Conservation (phyloP, 2,329 filamentous ascomycete species). For the Aspergillus bombycis region DNA sequence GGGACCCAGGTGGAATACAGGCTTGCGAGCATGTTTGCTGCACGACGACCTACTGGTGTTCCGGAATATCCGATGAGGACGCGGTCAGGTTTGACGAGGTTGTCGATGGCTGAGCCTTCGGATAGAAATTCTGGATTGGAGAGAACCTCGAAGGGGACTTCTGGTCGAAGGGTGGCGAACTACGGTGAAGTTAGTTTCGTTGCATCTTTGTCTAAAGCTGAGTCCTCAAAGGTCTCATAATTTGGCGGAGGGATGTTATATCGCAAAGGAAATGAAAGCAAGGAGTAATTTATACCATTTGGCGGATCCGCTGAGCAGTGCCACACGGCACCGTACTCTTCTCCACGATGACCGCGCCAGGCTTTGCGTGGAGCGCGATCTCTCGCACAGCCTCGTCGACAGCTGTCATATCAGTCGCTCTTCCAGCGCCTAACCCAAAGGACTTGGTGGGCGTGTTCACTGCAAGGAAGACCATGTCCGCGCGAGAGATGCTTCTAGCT, state of each 20-base stretch:
- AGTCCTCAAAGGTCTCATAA: neutral
- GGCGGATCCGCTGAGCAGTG: conserved; percentile 70
- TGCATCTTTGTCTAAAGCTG: neutral
- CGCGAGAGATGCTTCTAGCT: conserved; percentile 62
- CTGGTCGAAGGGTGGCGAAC: conserved; percentile 53
- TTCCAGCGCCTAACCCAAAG: conserved; percentile 69
- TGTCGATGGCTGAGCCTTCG: conserved; percentile 73
- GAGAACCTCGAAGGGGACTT: conserved; percentile 71
- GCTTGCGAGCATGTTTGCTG: conserved; percentile 64
- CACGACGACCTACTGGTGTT: conserved; percentile 62
- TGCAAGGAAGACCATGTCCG: conserved; percentile 74
- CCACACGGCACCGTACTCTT: conserved; percentile 80
- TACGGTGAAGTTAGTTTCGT: conserved; percentile 6
- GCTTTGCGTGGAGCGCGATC: conserved; percentile 67
- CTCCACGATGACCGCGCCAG: conserved; percentile 75
- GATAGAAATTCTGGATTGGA: conserved; percentile 83
- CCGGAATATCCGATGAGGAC: conserved; percentile 73
- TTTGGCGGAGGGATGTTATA: too few species aligned
- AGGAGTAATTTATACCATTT: conserved; percentile 57
- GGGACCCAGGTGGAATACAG: conserved; percentile 76
- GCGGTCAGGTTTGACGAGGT: conserved; percentile 71
- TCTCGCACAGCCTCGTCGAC: conserved; percentile 71
- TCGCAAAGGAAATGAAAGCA: neutral
- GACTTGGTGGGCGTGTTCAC: conserved; percentile 81
- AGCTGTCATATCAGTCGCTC: conserved; percentile 71